Conservation (phyloP, 2,329 filamentous ascomycete species). For the Fonsecaea monophora region DNA sequence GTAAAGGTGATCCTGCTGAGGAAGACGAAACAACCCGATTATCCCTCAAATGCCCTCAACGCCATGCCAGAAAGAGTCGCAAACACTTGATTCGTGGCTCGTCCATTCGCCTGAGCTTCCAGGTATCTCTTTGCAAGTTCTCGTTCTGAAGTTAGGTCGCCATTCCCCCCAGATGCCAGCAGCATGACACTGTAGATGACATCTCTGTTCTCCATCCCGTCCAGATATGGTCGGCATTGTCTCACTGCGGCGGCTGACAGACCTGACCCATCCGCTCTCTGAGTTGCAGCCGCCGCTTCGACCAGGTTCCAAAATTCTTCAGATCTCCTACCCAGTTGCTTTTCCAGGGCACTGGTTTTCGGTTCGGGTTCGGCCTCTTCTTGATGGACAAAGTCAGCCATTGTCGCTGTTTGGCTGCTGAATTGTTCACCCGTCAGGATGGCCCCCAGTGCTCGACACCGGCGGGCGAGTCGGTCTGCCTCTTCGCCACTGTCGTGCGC, state of each 20-base stretch:
- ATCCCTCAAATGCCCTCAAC: constrained; percentile 36
- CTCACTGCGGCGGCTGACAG: constrained; percentile 24
- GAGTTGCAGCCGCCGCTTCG: constrained; percentile 72
- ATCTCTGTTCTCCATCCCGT: constrained; percentile 84
- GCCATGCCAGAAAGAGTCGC: constrained; percentile 38
- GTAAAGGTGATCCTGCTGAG: too few relatives aligned
- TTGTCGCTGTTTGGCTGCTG: constrained; percentile 32
- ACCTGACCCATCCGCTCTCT: constrained; percentile 48
- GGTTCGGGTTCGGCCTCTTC: constrained; percentile 35
- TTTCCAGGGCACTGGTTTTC: constrained; percentile 49
- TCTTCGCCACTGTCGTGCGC: constrained; percentile 37
- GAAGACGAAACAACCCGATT: constrained; percentile 5
- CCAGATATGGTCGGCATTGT: constrained; percentile 61
- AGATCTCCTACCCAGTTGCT: constrained; percentile 66
- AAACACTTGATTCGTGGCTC: constrained; percentile 38
- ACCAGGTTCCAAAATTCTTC: constrained; percentile 84
- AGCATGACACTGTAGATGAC: constrained; percentile 79
- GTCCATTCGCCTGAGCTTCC: constrained; percentile 34
- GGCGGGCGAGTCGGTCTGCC: constrained; percentile 43
- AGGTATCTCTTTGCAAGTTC: constrained; percentile 36
- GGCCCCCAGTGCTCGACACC: constrained; percentile 36
- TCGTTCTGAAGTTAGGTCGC: constrained; percentile 35
- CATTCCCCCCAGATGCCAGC: constrained; percentile 31
- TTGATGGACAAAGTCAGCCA: constrained; percentile 41
- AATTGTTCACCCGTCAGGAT: constrained; percentile 39